These are phyloP conservation scores for Rhizopogon roseolus DNA, from an alignment of 768 basidiomycete species.

Conservation along the genomic window DNA sequence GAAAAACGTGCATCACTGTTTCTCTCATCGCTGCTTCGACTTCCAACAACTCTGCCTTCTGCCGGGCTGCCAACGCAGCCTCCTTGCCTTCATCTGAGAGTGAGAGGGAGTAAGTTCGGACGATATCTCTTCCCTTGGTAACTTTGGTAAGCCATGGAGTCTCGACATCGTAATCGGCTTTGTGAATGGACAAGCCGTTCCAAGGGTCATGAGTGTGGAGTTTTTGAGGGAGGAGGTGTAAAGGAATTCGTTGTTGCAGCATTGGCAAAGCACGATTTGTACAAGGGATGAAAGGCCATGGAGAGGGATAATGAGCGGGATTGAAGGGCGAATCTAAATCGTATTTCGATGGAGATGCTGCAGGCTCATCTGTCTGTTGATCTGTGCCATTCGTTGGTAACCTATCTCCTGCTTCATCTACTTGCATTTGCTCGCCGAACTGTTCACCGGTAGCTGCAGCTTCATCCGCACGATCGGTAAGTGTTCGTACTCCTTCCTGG, in stretches of 20 bases:
- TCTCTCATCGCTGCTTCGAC: slow-evolving; percentile 10
- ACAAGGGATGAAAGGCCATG: slow-evolving; percentile 41
- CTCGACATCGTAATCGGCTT: neutral
- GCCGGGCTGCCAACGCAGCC: neutral
- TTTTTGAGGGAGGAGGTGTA: too few species aligned
- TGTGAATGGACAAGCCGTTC: slow-evolving; percentile 21
- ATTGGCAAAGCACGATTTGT: slow-evolving; percentile 14
- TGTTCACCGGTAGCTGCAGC: neutral
- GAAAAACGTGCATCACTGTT: slow-evolving; percentile 15
- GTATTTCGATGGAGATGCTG: neutral
- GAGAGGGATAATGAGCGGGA: slow-evolving; percentile 30
- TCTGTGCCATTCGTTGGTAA: neutral
- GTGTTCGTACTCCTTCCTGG: neutral
- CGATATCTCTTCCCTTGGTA: slow-evolving; percentile 16
- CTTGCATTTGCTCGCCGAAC: neutral
- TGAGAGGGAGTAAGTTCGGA: slow-evolving; percentile 26
- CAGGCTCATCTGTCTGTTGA: neutral
- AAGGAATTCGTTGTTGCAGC: too few species aligned
- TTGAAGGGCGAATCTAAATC: slow-evolving; percentile 21
- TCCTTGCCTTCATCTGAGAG: slow-evolving; percentile 2
- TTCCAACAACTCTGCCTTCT: slow-evolving; percentile 3
- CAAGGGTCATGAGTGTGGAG: slow-evolving; percentile 43
- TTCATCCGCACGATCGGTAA: neutral
- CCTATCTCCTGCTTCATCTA: neutral
- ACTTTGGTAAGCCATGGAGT: slow-evolving; percentile 22